Base-by-base conservation (phyloP, 164 flowering plant genomes). In the Liriodendron chinense region DNA sequence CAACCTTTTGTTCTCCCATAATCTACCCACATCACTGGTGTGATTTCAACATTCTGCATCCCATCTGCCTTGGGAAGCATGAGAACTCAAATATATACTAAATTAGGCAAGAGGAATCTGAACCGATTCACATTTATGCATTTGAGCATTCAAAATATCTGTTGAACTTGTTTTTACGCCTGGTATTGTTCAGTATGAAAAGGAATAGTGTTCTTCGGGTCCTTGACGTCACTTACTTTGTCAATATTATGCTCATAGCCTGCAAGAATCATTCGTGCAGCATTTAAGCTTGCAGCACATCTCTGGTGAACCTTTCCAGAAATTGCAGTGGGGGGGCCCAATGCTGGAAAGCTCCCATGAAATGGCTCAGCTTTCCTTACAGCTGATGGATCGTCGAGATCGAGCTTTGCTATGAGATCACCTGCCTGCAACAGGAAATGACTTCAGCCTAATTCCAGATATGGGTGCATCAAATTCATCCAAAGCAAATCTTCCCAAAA, bases 351-450 rank as follows among this genome's bases (percentile, higher is more conserved):
- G 84, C 92, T 87, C 49, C 99, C 98, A 80, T 82, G 80, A 78
- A 96, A 96, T 63, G 94, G 99, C 78, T 96, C 99, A 49, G 99
- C 98, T 85, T 96, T 96, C 79, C 99, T 86, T 61, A 96, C 99
- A 76, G 99, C 99, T 12, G 98, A 93, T 76, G 99, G 98, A 77
- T 96, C 99, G 84, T 96, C 99, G 23, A 96, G 79, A 81, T 94
- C 99, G 77, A 96, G 96, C 77, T 87, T 88, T 74, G 97, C 99
- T 68, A 96, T 89, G 64, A 96, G 97, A 79, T 96, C 95, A 80
- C 98, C 98, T 79, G 97, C 97, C 99, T 96, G 75, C 67, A 77
- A 49, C 48, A 16, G 9, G 71, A 65, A 7, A 53, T 1, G 20
- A 53, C 3, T 53, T 53, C 59, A 53, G 2, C 13, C 59, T 53